Percentiles rank a stretch among this genome's conserved stretches.
Evolutionary conservation across 345 rosid species (phyloP).

Genomic region (Cochlearia excelsa): DNA sequence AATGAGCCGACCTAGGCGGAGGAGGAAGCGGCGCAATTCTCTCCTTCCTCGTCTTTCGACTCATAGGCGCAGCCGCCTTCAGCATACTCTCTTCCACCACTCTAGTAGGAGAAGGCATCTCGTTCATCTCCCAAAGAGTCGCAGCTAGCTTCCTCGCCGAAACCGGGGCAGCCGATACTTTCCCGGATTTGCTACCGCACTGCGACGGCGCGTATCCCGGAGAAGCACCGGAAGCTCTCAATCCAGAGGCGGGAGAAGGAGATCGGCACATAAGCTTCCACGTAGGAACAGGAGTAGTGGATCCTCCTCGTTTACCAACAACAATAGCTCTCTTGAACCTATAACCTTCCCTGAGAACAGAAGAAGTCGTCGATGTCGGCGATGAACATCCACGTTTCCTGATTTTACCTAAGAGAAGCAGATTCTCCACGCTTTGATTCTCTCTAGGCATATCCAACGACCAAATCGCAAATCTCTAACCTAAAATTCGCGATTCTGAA

Average conservation of each 20-base stretch:
- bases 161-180: constrained; percentile 52
- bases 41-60: constrained; percentile 52
- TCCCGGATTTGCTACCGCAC: constrained; percentile 44
- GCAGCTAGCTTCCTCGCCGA: constrained; percentile 98
- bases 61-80: constrained; percentile 35
- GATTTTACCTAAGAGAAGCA: constrained; percentile 68
- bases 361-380: constrained; percentile 87
- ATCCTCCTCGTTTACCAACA: constrained; percentile 81
- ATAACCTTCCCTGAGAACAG: constrained; percentile 70
- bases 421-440: constrained; percentile 47
- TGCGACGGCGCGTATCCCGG: constrained; percentile 52
- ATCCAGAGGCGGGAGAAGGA: constrained; percentile 56
- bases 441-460: constrained; percentile 59
- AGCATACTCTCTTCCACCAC: constrained; percentile 35
- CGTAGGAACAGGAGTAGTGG: constrained; percentile 79
- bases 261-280: constrained; percentile 73
- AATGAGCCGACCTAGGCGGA: constrained; percentile 54
- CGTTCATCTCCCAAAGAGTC: constrained; percentile 97
- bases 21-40: constrained; percentile 42
- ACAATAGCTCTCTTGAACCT: constrained; percentile 80
- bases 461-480: constrained; percentile 26
- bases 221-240: constrained; percentile 47
- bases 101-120: constrained; percentile 77
- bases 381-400: constrained; percentile 93
- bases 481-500: background rate